Percentiles rank a stretch among this genome's conserved stretches.
Evolutionary conservation across 176 grass and related monocot genomes (phyloP).

Genomic region (Poa pratensis): DNA sequence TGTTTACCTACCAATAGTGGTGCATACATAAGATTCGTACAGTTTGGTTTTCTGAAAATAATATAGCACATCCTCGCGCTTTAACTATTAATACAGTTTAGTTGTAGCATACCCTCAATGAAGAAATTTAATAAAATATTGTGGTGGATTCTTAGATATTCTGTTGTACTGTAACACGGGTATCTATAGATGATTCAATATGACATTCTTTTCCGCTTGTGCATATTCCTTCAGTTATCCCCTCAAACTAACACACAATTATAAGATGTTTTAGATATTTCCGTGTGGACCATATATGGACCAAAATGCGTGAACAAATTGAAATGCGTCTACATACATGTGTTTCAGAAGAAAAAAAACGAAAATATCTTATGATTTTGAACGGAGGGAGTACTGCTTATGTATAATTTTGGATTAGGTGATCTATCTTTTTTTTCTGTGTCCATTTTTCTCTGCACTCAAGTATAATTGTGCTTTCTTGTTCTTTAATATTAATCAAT

Average conservation of each 20-base stretch:
- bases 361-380: no score
- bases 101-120: not conserved
- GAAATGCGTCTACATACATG: no score
- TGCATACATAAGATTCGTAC: not conserved
- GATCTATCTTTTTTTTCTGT: not conserved
- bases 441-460: conserved; percentile 13
- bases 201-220: not conserved
- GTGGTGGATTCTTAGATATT: not conserved
- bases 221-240: not conserved
- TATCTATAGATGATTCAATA: conserved; percentile 22
- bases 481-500: not conserved
- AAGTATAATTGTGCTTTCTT: conserved; percentile 1
- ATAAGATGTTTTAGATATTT: no score
- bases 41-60: no score
- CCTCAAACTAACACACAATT: not conserved
- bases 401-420: not conserved
- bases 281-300: no score
- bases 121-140: not conserved
- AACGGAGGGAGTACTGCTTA: not conserved
- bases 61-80: not conserved
- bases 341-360: no score
- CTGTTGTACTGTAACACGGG: not conserved
- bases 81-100: not conserved
- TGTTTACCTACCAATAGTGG: not conserved
- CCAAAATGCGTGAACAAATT: no score